phyloP scores from a whole-genome alignment of 192 early-diverging fungal species.

The Fimicolochytrium jonesii region DNA sequence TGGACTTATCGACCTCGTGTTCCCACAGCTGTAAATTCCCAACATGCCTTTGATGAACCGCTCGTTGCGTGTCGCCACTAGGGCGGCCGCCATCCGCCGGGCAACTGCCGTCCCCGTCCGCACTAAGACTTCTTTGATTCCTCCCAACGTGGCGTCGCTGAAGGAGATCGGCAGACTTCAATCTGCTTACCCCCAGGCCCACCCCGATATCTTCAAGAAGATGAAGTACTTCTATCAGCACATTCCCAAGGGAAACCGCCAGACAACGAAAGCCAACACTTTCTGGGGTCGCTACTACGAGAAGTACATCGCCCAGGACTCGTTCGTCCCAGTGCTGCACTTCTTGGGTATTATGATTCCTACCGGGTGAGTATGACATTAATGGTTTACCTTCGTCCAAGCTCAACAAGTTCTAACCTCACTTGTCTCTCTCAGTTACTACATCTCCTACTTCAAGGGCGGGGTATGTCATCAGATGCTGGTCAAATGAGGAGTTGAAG shows the following conservation, averaged over 20 bases:
- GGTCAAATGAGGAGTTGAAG: neutral
- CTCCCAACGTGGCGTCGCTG: slow-evolving; percentile 43
- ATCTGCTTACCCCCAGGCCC: slow-evolving; percentile 45
- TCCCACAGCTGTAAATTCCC: no score
- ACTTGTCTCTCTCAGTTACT: slow-evolving; percentile 26
- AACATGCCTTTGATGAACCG: neutral
- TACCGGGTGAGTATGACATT: slow-evolving; percentile 8
- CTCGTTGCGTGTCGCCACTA: neutral
- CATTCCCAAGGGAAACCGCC: slow-evolving; percentile 45
- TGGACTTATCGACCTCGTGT: no score
- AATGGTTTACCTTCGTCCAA: neutral
- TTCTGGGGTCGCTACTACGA: slow-evolving; percentile 44
- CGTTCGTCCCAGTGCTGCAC: slow-evolving; percentile 46
- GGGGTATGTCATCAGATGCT: slow-evolving; percentile 23
- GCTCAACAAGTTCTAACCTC: neutral
- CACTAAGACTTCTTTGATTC: slow-evolving; percentile 43
- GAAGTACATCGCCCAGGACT: slow-evolving; percentile 43
- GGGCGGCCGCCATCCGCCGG: neutral
- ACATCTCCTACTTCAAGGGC: slow-evolving; percentile 45
- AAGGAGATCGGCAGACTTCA: slow-evolving; percentile 46
- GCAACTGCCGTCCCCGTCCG: slow-evolving; percentile 27
- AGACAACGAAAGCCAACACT: slow-evolving; percentile 23
- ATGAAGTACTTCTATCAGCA: slow-evolving; percentile 49
- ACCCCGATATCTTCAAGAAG: slow-evolving; percentile 46
- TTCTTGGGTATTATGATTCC: slow-evolving; percentile 47